A percentile compares a stretch with the other conserved stretches of the same genome.
Conservation (phyloP, 163 green algal genomes). For the Scenedesmus sp. region DNA sequence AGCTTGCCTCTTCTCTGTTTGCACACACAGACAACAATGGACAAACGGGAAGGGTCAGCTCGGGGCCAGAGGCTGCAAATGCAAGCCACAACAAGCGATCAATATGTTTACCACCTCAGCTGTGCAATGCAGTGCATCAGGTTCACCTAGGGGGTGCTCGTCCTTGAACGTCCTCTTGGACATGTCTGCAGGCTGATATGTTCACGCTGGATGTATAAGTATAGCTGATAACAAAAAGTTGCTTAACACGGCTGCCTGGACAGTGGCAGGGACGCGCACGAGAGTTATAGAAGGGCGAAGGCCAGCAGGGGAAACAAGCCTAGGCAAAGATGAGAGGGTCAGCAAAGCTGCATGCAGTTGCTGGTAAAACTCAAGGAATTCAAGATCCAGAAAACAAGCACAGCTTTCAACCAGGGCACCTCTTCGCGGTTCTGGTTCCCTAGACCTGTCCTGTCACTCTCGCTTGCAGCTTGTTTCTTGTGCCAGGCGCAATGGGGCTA, state of each 20-base stretch:
- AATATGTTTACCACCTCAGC: neutral
- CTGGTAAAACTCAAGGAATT: neutral
- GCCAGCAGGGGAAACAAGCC: neutral
- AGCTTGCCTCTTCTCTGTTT: conserved; percentile 94
- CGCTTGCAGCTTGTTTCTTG: neutral
- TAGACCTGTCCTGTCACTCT: neutral
- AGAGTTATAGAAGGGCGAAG: neutral
- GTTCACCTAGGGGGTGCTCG: conserved; percentile 93
- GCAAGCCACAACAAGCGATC: neutral
- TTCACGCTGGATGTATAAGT: neutral
- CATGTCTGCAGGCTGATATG: conserved; percentile 29
- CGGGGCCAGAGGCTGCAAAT: neutral
- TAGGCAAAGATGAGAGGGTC: neutral
- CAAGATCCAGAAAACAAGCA: neutral
- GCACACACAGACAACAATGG: conserved; percentile 7
- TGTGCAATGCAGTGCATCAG: conserved; percentile 2
- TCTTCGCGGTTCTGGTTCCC: neutral
- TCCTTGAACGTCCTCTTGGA: conserved; percentile 86
- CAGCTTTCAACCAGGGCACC: neutral
- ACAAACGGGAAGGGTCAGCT: neutral
- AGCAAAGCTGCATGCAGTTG: neutral
- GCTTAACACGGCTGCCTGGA: neutral
- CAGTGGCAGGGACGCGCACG: neutral
- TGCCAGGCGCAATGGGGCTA: neutral
- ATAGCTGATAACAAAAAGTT: neutral